Evolutionary conservation across 208 protist genomes (phyloP), one percentile per base, ranked within the genome.

Genomic region (Sergeia podlipaevii): DNA sequence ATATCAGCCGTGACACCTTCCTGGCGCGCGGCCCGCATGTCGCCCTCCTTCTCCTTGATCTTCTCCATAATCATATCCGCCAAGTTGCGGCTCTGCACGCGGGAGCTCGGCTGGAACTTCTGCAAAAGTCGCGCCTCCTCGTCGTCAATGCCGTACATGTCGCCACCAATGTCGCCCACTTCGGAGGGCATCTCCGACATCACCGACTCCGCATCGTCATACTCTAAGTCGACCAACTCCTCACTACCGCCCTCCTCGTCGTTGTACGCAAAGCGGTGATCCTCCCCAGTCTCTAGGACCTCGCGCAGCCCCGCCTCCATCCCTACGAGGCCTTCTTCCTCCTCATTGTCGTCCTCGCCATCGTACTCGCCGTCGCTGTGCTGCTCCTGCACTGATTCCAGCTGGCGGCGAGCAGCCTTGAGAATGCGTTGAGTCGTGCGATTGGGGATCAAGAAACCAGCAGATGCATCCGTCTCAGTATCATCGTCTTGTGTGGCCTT

Each of bases 51-150:
- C 59, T 93, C 85, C 53, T 66, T 74, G 53, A 96, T 96, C 54
- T 94, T 92, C 47, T 91, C 86, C 80, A 84, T 92, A 33, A 96
- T 96, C 62, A 96, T 87, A 44, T 94, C 90, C 0, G 86, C 90
- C 52, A 96, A 53, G 60, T 91, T 91, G 56, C 90, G 90, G 50
- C 70, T 91, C 67, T 90, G 87, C 68, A 93, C 77, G 20, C 67
- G 73, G 8, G 90, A 95, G 8, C 64, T 60, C 8, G 90, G 90
- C 60, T 89, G 84, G 41, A 96, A 93, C 64, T 89, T 82, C 56
- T 91, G 78, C 44, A 96, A 65, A 60, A 96, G 70, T 8, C 76
- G 72, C 23, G 82, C 83, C 65, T 96, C 86, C 67, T 94, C 90
- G 29, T 92, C 87, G 56, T 92, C 80, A 47, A 96, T 93, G 55